Conservation (phyloP, 306 rosid species). For the Trichosanthes truncata region DNA sequence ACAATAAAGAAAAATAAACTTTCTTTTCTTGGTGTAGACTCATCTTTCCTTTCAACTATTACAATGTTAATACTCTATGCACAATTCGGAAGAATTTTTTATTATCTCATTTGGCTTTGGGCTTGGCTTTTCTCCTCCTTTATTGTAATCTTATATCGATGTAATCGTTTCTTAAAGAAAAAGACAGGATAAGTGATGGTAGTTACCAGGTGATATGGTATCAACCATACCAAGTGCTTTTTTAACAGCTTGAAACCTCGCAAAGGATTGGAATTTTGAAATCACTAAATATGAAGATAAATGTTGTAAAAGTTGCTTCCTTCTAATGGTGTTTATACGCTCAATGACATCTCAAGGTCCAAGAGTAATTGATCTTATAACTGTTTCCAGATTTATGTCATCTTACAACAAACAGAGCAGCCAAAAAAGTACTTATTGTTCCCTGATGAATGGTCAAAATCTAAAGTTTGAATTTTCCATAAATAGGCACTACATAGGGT, state of each 20-base stretch:
- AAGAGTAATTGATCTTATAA: background rate
- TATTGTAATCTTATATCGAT: background rate
- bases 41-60: background rate
- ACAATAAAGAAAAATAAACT: background rate
- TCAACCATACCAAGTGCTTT: background rate
- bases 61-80: background rate
- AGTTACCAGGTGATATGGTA: constrained; percentile 1
- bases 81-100: background rate
- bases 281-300: background rate
- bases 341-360: constrained; percentile 2
- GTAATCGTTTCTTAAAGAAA: background rate
- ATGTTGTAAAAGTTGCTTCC: background rate
- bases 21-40: background rate
- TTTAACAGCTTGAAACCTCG: background rate
- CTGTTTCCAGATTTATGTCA: background rate
- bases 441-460: background rate
- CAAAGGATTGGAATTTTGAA: background rate
- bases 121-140: background rate
- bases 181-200: background rate
- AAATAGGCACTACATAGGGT: background rate
- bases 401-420: constrained; percentile 8
- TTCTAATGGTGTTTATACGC: background rate
- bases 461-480: background rate
- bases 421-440: background rate
- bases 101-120: background rate